These are phyloP conservation scores for Umbelopsis vinacea DNA, from an alignment of 192 early-diverging fungal species.

Conservation along the genomic window DNA sequence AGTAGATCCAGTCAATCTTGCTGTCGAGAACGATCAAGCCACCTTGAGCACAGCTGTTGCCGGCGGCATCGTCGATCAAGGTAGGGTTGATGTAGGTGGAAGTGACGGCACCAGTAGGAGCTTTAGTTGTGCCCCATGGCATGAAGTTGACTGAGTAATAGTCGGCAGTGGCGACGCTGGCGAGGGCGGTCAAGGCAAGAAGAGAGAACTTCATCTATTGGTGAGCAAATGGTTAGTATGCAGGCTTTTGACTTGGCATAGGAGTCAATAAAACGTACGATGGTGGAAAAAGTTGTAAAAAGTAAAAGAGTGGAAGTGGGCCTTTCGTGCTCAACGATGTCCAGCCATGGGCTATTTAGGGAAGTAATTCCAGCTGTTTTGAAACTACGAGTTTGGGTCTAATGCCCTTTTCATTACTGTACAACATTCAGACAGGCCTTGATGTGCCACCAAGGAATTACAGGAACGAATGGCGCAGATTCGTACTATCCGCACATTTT, in stretches of 20 bases:
- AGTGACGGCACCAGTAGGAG: not conserved
- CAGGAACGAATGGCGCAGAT: not conserved
- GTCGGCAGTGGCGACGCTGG: not conserved
- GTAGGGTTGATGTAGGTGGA: conserved; percentile 7
- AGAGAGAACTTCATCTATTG: conserved; percentile 18
- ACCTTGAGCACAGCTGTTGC: not conserved
- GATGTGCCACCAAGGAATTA: not conserved
- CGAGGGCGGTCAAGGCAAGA: conserved; percentile 4
- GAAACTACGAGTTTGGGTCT: not conserved
- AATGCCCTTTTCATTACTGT: not conserved
- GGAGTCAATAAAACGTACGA: not conserved
- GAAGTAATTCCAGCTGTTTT: not conserved
- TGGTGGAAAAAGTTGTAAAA: not conserved
- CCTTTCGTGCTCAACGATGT: not conserved
- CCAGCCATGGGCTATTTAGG: not conserved
- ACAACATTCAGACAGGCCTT: not conserved
- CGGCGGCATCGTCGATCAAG: not conserved
- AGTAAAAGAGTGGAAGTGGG: conserved; percentile 4
- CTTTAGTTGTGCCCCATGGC: not conserved
- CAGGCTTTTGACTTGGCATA: no score
- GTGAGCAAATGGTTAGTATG: no score
- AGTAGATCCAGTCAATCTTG: conserved; percentile 10
- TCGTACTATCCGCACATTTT: not conserved
- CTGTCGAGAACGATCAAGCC: not conserved
- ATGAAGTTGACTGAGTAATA: conserved; percentile 14